These are phyloP conservation scores for Diplodia intermedia DNA, from an alignment of 2,329 filamentous ascomycete genomes.

Conservation along the genomic window DNA sequence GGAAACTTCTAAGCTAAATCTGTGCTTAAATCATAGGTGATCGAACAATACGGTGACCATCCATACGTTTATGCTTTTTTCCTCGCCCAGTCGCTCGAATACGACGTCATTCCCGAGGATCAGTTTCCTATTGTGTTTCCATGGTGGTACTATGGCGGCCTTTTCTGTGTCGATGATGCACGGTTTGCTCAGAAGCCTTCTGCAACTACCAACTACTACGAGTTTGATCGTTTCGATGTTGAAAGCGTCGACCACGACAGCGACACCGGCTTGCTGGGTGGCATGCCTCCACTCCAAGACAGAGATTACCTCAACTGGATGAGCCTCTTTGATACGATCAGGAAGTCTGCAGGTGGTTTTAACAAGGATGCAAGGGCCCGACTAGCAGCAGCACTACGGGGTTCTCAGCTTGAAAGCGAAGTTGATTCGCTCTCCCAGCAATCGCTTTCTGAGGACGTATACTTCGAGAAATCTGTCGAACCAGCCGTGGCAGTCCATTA, in stretches of 20 bases:
- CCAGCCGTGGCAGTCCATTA: conserved; percentile 22
- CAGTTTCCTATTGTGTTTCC: conserved; percentile 48
- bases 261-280: conserved; percentile 38
- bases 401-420: not conserved
- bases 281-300: conserved; percentile 19
- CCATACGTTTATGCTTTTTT: conserved; percentile 50
- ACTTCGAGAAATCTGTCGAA: conserved; percentile 21
- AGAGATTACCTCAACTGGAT: conserved; percentile 29
- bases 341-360: not conserved
- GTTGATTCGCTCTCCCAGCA: not conserved
- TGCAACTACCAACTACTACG: conserved; percentile 36
- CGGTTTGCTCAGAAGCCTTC: conserved; percentile 45
- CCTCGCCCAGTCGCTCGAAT: conserved; percentile 44
- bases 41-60: conserved; percentile 47
- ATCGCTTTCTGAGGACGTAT: conserved; percentile 26
- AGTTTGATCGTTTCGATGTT: not conserved
- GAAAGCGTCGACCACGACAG: conserved; percentile 41
- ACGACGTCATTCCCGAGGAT: conserved; percentile 50
- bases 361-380: not conserved
- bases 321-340: not conserved
- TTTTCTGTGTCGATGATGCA: conserved; percentile 48
- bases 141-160: conserved; percentile 48
- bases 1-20: conserved; percentile 38
- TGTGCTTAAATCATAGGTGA: conserved; percentile 39
- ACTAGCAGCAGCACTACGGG: not conserved